Evolutionary conservation across 176 grass and related monocot genomes (phyloP).

Genomic region (Otatea glauca): DNA sequence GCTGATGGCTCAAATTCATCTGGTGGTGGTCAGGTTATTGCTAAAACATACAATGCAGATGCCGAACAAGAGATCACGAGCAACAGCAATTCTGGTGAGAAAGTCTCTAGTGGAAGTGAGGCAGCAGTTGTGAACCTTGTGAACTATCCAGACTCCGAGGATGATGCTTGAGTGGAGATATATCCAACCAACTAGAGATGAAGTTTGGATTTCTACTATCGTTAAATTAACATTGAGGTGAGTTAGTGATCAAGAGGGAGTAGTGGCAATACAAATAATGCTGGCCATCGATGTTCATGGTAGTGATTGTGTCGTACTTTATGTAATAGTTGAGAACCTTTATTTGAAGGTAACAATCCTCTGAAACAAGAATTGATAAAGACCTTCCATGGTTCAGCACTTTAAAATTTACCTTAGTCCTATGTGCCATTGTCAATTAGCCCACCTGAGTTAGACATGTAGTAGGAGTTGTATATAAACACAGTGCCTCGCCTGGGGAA

Average conservation of each 20-base stretch:
- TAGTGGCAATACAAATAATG: not conserved
- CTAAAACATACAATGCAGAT: not conserved
- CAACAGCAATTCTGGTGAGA: not conserved
- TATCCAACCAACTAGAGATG: not conserved
- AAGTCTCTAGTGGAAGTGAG: not conserved
- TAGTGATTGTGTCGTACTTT: no score
- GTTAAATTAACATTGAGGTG: not conserved
- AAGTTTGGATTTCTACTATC: not conserved
- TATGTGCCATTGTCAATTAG: no score
- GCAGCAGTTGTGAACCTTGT: not conserved
- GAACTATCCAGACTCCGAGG: conserved; percentile 34
- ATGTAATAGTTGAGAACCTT: not conserved
- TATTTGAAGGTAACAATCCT: no score
- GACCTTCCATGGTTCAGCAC: no score
- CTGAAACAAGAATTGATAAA: not conserved
- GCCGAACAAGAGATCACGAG: not conserved
- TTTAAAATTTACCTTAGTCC: no score
- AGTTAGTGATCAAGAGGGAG: not conserved
- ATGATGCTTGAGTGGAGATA: not conserved
- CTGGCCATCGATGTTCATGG: not conserved
- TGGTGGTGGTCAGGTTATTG: not conserved
- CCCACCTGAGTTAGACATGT: no score
- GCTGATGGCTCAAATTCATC: not conserved
- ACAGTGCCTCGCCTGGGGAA: no score
- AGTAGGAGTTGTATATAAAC: no score